These are phyloP conservation scores for Myriosclerotinia curreyana DNA, from an alignment of 2,329 filamentous ascomycete genomes.

Conservation along the genomic window DNA sequence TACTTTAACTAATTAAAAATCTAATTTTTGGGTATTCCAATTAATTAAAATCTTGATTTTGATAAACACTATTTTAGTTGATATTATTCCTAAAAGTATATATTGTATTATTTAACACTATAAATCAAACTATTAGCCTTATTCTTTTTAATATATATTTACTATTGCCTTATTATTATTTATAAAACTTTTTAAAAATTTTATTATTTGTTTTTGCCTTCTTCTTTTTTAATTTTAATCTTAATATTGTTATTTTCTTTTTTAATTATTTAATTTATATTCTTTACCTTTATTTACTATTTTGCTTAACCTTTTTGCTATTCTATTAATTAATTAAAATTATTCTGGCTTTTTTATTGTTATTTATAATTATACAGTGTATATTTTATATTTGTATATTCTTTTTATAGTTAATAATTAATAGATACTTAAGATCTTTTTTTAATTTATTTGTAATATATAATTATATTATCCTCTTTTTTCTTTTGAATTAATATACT, in stretches of 20 bases:
- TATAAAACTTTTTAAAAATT: neutral
- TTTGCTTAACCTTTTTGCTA: neutral
- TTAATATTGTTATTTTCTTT: neutral
- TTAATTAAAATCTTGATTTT: too few species aligned
- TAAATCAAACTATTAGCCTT: neutral
- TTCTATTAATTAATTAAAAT: neutral
- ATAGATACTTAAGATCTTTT: neutral
- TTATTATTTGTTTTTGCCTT: neutral
- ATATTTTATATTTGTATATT: neutral
- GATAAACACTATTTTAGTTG: too few species aligned
- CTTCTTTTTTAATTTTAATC: neutral
- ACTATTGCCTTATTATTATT: neutral
- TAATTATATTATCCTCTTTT: neutral
- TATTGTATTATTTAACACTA: neutral
- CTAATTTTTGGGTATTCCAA: too few species aligned
- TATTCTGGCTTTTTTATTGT: neutral
- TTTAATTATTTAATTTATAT: neutral
- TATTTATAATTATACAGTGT: neutral
- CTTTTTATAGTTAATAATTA: neutral
- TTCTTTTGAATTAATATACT: neutral
- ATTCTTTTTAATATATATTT: neutral
- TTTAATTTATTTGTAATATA: neutral
- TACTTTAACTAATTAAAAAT: too few species aligned
- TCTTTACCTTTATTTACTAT: neutral
- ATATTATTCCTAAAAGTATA: too few species aligned